Evolutionary conservation across 345 rosid species (phyloP), one percentile per base, ranked within the genome.

Genomic region (Limnanthes douglasii): DNA sequence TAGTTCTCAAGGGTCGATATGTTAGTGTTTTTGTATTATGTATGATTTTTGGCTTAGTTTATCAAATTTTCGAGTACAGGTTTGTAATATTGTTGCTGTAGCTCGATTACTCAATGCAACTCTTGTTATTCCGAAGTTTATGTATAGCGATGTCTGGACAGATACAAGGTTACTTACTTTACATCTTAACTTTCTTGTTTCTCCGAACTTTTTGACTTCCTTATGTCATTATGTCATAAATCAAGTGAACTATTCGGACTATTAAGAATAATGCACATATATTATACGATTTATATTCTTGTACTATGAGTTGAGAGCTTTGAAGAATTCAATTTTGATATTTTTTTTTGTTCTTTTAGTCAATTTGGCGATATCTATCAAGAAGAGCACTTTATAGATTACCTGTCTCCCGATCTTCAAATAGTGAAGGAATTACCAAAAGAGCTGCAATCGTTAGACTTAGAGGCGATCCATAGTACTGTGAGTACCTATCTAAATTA

Each of bases 121-220:
- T 36, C 94, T 90, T 29, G 88, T 85, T 45, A 48, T 90, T 53
- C 96, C 98, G 2, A 85, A 59, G 54, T 80, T 84, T 54, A 66
- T 90, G 85, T 78, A 74, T 71, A 85, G 98, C 29, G 81, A 81
- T 43, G 98, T 90, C 34, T 85, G 96, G 96, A 75, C 61, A 44
- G 98, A 90, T 57, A 52, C 60, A 48, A 90, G 98, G 98, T 90
- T 49, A 72, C 50, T 34, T 36, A 24, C 45, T 26, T 11, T 40
- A 31, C 34, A 15, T 22, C 38, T 40, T 34, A 42, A 39, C 42
- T 63, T 44, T 39, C 36, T 49, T 42, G 17, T 21, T 17, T 14
- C 47, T 50, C n/a, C 52, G 43, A 2, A 15, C 29, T 40, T 38
- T 32, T 13, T 21, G 4, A 5, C 10, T 24, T 40, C 37, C 14